These are phyloP conservation scores for Coniochaeta sp. DNA, from an alignment of 2,329 filamentous ascomycete genomes.

Conservation along the genomic window DNA sequence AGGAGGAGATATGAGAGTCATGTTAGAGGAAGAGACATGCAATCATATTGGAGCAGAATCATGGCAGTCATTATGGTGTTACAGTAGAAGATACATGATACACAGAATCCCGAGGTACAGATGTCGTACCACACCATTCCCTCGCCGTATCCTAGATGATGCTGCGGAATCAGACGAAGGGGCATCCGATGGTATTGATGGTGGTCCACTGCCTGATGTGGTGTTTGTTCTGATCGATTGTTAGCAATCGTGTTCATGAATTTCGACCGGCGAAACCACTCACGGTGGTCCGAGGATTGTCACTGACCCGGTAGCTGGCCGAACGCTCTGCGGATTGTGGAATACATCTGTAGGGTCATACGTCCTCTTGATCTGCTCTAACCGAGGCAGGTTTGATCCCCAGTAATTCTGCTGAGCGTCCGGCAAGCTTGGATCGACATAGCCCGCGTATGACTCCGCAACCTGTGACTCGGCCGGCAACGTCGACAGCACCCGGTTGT, in stretches of 20 bases:
- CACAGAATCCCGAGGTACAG: neutral
- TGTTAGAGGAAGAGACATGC: too few relatives aligned
- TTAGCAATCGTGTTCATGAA: too few relatives aligned
- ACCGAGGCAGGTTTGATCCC: slow-evolving; percentile 39
- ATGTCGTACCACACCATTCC: neutral
- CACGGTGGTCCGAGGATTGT: neutral
- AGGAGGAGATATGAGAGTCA: too few relatives aligned
- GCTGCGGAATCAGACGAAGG: neutral
- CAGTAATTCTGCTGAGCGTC: slow-evolving; percentile 46
- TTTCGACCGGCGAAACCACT: too few relatives aligned
- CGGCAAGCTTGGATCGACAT: slow-evolving; percentile 48
- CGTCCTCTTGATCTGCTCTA: slow-evolving; percentile 41
- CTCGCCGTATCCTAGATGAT: neutral
- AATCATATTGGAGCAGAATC: too few relatives aligned
- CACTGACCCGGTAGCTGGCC: neutral
- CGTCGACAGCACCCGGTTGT: slow-evolving; percentile 29
- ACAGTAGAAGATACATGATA: neutral
- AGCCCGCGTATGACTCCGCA: slow-evolving; percentile 53
- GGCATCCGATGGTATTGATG: neutral
- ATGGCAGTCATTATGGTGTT: too few relatives aligned
- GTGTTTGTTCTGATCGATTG: neutral
- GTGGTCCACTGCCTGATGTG: neutral
- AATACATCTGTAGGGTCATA: slow-evolving; percentile 50
- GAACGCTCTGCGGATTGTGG: slow-evolving; percentile 50
- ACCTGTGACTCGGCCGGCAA: slow-evolving; percentile 20